phyloP scores from a whole-genome alignment of 768 basidiomycete species.

The Termitomyces sp. region DNA sequence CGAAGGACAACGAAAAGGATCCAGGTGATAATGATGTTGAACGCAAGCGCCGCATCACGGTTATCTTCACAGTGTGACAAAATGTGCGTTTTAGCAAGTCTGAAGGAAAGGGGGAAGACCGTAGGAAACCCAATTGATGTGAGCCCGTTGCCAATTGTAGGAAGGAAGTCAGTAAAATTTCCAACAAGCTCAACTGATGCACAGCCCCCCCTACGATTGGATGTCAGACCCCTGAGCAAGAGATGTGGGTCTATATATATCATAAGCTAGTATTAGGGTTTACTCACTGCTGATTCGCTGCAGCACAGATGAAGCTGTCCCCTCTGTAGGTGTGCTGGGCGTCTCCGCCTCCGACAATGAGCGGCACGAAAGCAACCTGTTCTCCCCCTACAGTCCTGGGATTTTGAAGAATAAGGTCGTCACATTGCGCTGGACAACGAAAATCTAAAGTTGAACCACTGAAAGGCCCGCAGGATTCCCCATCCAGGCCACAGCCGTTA shows the following conservation, averaged over 20 bases:
- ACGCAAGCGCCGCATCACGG: slow-evolving; percentile 61
- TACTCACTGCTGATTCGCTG: slow-evolving; percentile 75
- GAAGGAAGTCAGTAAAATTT: slow-evolving; percentile 65
- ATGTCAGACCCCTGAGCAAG: slow-evolving; percentile 52
- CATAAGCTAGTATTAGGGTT: neutral
- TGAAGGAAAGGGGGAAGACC: slow-evolving; percentile 67
- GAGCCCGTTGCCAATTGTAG: slow-evolving; percentile 55
- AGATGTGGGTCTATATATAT: slow-evolving; percentile 7
- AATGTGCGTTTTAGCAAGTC: slow-evolving; percentile 40
- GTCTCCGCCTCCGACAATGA: slow-evolving; percentile 87
- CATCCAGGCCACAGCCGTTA: slow-evolving; percentile 71
- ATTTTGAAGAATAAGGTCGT: slow-evolving; percentile 60
- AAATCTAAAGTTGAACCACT: slow-evolving; percentile 59
- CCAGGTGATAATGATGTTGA: slow-evolving; percentile 65
- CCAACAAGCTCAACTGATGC: slow-evolving; percentile 62
- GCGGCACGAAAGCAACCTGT: slow-evolving; percentile 60
- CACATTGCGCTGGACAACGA: slow-evolving; percentile 75
- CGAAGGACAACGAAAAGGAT: slow-evolving; percentile 68
- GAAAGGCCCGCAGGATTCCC: slow-evolving; percentile 59
- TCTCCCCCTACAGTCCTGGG: slow-evolving; percentile 66
- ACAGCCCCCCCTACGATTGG: slow-evolving; percentile 69
- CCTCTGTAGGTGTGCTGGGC: slow-evolving; percentile 65
- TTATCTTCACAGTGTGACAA: slow-evolving; percentile 67
- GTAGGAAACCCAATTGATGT: slow-evolving; percentile 70
- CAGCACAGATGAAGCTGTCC: slow-evolving; percentile 81